phyloP scores from a whole-genome alignment of 306 rosid genomes.

The Glycine tomentella region DNA sequence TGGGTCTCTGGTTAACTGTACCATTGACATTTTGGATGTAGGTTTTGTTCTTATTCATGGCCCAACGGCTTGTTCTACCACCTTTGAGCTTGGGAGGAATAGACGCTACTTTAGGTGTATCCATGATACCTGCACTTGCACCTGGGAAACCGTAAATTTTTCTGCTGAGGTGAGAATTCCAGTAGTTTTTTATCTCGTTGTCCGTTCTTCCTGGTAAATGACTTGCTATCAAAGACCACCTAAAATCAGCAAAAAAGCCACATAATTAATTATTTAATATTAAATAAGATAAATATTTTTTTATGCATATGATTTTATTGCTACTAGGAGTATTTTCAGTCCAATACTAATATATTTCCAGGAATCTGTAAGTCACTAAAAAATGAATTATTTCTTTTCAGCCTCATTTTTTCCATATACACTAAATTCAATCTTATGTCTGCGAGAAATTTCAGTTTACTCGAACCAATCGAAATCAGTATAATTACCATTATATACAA shows the following conservation, averaged over 20 bases:
- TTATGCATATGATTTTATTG: too few relatives aligned
- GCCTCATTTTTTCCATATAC: too few relatives aligned
- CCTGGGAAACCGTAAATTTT: slow-evolving; percentile 60
- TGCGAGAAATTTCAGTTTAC: too few relatives aligned
- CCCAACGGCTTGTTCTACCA: slow-evolving; percentile 73
- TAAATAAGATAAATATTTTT: too few relatives aligned
- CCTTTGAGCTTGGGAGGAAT: slow-evolving; percentile 49
- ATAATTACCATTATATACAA: too few relatives aligned
- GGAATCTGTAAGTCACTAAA: too few relatives aligned
- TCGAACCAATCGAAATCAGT: too few relatives aligned
- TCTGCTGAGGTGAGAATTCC: slow-evolving; percentile 90
- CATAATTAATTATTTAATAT: too few relatives aligned
- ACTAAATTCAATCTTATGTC: too few relatives aligned
- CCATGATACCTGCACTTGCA: background rate
- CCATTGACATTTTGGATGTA: background rate
- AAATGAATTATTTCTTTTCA: too few relatives aligned
- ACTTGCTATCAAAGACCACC: slow-evolving; percentile 95
- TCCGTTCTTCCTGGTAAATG: slow-evolving; percentile 95
- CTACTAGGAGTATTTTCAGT: too few relatives aligned
- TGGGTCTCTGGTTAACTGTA: background rate
- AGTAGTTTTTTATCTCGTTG: slow-evolving; percentile 90
- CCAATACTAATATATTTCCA: too few relatives aligned
- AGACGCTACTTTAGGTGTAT: slow-evolving; percentile 32
- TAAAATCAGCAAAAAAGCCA: slow-evolving; percentile 8
- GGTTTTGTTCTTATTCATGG: slow-evolving; percentile 64